A percentile compares a stretch with the other conserved stretches of the same genome.
phyloP scores from a whole-genome alignment of 2,329 filamentous ascomycete species.

The Tolypocladium pustulatum region DNA sequence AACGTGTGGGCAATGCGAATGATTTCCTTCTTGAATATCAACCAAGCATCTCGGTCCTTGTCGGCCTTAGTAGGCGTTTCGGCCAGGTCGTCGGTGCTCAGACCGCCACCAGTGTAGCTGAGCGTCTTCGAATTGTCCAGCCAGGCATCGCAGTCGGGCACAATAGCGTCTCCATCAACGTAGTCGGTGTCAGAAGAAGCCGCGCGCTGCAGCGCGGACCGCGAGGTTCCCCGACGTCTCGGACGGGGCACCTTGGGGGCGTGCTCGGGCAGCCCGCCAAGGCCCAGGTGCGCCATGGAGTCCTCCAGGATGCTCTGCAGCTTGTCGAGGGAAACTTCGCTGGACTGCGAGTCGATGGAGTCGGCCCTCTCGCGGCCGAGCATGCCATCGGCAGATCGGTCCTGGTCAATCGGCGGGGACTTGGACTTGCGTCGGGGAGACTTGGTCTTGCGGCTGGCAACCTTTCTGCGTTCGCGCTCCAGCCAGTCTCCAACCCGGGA shows the following conservation, averaged over 20 bases:
- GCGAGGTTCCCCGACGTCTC: conserved; percentile 22
- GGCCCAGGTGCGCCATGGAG: conserved; percentile 44
- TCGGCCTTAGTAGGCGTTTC: conserved; percentile 46
- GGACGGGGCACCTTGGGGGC: conserved; percentile 31
- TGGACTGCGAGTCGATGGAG: conserved; percentile 56
- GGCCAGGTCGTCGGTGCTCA: conserved; percentile 30
- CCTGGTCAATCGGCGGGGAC: conserved; percentile 20
- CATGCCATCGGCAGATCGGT: conserved; percentile 7
- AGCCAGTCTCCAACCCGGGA: conserved; percentile 77
- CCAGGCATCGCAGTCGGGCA: conserved; percentile 73
- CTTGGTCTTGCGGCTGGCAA: conserved; percentile 20
- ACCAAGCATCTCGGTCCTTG: conserved; percentile 70
- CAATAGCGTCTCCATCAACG: conserved; percentile 67
- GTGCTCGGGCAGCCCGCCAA: conserved; percentile 33
- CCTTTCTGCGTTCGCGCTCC: conserved; percentile 61
- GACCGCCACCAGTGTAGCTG: conserved; percentile 50
- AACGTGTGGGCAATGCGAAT: conserved; percentile 82
- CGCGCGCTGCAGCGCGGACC: conserved; percentile 30
- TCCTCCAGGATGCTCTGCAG: conserved; percentile 72
- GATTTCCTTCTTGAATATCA: conserved; percentile 85
- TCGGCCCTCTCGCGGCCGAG: conserved; percentile 26
- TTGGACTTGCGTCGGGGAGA: conserved; percentile 17
- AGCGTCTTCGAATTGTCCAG: conserved; percentile 88
- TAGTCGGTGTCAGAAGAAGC: conserved; percentile 80
- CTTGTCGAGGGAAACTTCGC: conserved; percentile 64